phyloP scores from a whole-genome alignment of 225 moss, liverwort and hornwort genomes.

The Physcomitrium patens region DNA sequence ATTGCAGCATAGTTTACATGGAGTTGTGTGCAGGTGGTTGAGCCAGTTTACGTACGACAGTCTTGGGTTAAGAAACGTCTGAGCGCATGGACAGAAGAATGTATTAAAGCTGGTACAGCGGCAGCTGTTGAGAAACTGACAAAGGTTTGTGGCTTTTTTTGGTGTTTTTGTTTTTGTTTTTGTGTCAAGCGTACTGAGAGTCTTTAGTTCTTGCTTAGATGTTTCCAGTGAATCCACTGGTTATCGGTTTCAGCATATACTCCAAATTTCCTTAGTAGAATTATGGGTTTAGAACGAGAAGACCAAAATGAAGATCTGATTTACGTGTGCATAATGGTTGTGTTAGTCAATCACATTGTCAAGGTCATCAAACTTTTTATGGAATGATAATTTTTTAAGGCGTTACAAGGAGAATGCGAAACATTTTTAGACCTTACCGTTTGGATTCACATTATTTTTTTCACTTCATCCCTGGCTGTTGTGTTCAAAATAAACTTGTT shows the following conservation, averaged over 20 bases:
- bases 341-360: no score
- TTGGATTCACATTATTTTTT: not conserved
- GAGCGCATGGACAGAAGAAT: conserved; percentile 73
- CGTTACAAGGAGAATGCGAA: no score
- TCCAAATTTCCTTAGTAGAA: no score
- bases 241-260: not conserved
- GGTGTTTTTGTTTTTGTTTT: not conserved
- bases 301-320: no score
- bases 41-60: conserved; percentile 64
- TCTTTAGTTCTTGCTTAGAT: not conserved
- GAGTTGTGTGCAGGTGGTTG: conserved; percentile 67
- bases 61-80: conserved; percentile 78
- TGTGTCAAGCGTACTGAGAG: not conserved
- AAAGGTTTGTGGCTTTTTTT: conserved; percentile 53
- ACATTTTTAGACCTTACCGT: not conserved
- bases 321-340: no score
- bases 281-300: no score
- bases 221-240: conserved; percentile 2
- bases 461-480: not conserved
- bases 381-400: no score
- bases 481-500: conserved; percentile 3
- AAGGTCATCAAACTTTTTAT: no score
- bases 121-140: conserved; percentile 78
- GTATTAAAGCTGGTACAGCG: conserved; percentile 79
- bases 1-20: conserved; percentile 2